Conservation (phyloP, 768 basidiomycete species). For the Zangia roseola region DNA sequence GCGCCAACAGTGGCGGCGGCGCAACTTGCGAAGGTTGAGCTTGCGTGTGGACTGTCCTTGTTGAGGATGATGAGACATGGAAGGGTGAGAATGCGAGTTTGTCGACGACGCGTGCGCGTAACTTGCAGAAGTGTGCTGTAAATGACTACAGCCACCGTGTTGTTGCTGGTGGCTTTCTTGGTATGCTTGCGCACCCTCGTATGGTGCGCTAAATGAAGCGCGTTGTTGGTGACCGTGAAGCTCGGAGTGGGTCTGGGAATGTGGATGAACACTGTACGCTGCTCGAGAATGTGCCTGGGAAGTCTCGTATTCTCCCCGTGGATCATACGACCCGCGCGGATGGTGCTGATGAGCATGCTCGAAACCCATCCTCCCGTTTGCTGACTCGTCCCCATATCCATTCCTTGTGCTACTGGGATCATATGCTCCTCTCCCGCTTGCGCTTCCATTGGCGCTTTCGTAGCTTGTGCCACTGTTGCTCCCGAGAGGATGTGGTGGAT, state of each 20-base stretch:
- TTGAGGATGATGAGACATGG: constrained; percentile 21
- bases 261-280: constrained; percentile 16
- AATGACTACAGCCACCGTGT: constrained; percentile 20
- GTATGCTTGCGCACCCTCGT: constrained; percentile 28
- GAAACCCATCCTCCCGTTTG: constrained; percentile 16
- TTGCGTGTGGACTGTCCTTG: constrained; percentile 24
- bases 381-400: constrained; percentile 21
- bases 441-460: constrained; percentile 13
- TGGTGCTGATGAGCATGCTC: constrained; percentile 29
- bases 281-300: constrained; percentile 22
- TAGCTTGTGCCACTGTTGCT: constrained; percentile 11
- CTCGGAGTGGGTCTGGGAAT: constrained; percentile 19
- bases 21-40: constrained; percentile 19
- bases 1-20: constrained; percentile 14
- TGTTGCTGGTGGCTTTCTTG: constrained; percentile 26
- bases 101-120: constrained; percentile 23
- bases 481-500: constrained; percentile 18
- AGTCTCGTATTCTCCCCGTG: constrained; percentile 24
- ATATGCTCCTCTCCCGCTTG: constrained; percentile 19
- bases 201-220: constrained; percentile 19
- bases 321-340: constrained; percentile 27
- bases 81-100: constrained; percentile 18
- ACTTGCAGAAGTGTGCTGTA: constrained; percentile 17
- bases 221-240: constrained; percentile 20
- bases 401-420: constrained; percentile 14